A percentile compares a stretch with the other conserved stretches of the same genome.
These are phyloP conservation scores for Chloranthus sessilifolius DNA, from an alignment of 164 flowering plant species.

Conservation along the genomic window DNA sequence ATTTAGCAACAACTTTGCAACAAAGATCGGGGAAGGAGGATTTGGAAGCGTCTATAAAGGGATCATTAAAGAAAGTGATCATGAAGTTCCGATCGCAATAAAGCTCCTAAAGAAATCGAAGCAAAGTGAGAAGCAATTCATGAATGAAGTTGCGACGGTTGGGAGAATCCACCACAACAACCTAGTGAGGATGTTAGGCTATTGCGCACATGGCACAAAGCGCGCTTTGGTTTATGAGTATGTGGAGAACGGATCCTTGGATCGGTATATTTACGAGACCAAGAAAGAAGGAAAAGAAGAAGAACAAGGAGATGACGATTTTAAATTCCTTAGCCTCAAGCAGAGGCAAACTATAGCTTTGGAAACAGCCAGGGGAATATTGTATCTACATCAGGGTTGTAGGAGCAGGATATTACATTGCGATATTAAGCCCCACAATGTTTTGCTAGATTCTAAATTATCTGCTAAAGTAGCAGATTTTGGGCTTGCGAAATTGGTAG, in stretches of 20 bases:
- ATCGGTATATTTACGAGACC: background rate
- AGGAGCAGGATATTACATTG: slow-evolving; percentile 16
- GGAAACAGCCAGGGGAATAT: slow-evolving; percentile 4
- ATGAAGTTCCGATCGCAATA: background rate
- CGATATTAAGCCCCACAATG: slow-evolving; percentile 25
- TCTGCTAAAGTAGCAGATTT: slow-evolving; percentile 19
- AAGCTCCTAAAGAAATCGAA: slow-evolving; percentile 6
- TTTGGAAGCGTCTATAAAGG: slow-evolving; percentile 1
- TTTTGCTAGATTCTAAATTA: slow-evolving; percentile 18
- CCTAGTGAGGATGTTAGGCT: slow-evolving; percentile 29
- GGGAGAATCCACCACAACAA: slow-evolving; percentile 31
- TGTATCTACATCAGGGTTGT: slow-evolving; percentile 8
- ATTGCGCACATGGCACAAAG: slow-evolving; percentile 21
- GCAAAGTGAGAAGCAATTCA: slow-evolving; percentile 6
- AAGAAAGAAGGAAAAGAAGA: background rate
- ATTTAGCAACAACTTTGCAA: background rate
- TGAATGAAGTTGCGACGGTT: slow-evolving; percentile 19
- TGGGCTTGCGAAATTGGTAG: slow-evolving; percentile 15
- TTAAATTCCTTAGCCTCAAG: background rate
- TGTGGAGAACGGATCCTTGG: slow-evolving; percentile 14
- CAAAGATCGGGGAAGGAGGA: slow-evolving; percentile 4
- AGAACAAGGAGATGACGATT: background rate
- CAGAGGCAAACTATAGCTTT: slow-evolving; percentile 6
- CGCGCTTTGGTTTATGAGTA: slow-evolving; percentile 7
- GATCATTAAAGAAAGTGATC: background rate